Base-by-base conservation (phyloP, 495 filamentous ascomycete genomes). In the Penicillium angulare region DNA sequence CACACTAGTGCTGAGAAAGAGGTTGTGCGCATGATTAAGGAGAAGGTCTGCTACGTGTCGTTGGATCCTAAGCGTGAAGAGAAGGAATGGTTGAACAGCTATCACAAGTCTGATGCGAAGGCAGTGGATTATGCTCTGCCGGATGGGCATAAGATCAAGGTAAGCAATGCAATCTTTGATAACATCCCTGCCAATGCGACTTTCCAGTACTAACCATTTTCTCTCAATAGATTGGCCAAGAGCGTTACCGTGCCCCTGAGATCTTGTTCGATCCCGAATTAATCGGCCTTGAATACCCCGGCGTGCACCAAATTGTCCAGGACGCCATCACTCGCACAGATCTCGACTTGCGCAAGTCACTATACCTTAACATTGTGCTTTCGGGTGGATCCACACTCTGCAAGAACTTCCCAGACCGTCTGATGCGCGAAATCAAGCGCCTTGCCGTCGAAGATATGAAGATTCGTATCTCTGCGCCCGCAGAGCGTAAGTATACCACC, bases 1-100 rank as follows among this genome's bases (percentile, higher is more conserved):
- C 92, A 97, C 68, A 99, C 93, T 7, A 96, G 90, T 67, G 93
- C 93, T 12, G 93, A 98, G 77, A 97, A 97, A 75, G 93, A 98
- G 75, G 88, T 96, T 24, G 93, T 98, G 43, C 85, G 92, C 51
- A 81, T 88, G 70, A 97, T 98, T 64, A 99, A 99, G 76, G 93
- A 99, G 80, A 87, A 89, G 66, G 70, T 87, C 38, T 86, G 87
- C 42, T 99, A 99, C 59, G 87, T 99, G 16, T 92, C 95, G 36
- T 68, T 88, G 49, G 91, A 99, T 62, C 89, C 90, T n/a, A 85
- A 85, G 63, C 86, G 85, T 57, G 92, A 97, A 61, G 95, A 97
- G 72, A 97, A 96, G 71, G 93, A 99, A 47, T 99, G 95, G 95
- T 69, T 78, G 56, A 78, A 76, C 46, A 75, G 56, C 35, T 75